phyloP scores from a whole-genome alignment of 768 basidiomycete genomes.

The Phanerochaete carnosa region DNA sequence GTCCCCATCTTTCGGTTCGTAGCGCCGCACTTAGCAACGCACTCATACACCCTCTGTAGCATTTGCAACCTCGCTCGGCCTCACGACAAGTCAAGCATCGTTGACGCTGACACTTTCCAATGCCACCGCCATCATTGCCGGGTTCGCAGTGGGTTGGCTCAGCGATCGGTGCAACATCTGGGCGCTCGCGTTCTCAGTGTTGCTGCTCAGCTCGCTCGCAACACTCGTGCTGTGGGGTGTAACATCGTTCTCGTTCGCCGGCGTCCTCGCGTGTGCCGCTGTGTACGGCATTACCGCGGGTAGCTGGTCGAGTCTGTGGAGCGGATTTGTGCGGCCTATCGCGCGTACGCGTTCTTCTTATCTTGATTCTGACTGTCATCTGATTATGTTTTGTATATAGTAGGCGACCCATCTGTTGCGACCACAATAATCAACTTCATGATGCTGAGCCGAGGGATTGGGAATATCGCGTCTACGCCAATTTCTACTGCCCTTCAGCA shows the following conservation, averaged over 20 bases:
- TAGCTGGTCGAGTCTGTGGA: constrained; percentile 30
- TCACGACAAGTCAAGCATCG: constrained; percentile 12
- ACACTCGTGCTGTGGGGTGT: constrained; percentile 33
- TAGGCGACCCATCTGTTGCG: constrained; percentile 19
- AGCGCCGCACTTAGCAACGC: not conserved
- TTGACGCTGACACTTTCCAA: constrained; percentile 19
- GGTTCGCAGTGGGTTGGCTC: constrained; percentile 14
- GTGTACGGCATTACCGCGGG: constrained; percentile 29
- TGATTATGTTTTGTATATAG: constrained; percentile 3
- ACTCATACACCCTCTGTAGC: constrained; percentile 4
- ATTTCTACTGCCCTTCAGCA: constrained; percentile 22
- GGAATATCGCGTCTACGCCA: constrained; percentile 25
- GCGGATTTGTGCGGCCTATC: constrained; percentile 22
- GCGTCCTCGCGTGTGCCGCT: constrained; percentile 25
- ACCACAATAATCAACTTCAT: constrained; percentile 21
- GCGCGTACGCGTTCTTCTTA: constrained; percentile 12
- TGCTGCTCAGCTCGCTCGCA: constrained; percentile 18
- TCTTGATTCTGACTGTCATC: not conserved
- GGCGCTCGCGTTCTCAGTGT: constrained; percentile 19
- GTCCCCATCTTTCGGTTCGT: not conserved
- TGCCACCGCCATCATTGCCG: constrained; percentile 14
- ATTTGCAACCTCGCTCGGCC: constrained; percentile 15
- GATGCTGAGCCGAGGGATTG: constrained; percentile 22
- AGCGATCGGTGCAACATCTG: constrained; percentile 20
- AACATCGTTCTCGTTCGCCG: constrained; percentile 19